Evolutionary conservation across 495 filamentous ascomycete genomes (phyloP), one percentile per base, ranked within the genome.

Genomic region (Trichoderma orchidacearum): DNA sequence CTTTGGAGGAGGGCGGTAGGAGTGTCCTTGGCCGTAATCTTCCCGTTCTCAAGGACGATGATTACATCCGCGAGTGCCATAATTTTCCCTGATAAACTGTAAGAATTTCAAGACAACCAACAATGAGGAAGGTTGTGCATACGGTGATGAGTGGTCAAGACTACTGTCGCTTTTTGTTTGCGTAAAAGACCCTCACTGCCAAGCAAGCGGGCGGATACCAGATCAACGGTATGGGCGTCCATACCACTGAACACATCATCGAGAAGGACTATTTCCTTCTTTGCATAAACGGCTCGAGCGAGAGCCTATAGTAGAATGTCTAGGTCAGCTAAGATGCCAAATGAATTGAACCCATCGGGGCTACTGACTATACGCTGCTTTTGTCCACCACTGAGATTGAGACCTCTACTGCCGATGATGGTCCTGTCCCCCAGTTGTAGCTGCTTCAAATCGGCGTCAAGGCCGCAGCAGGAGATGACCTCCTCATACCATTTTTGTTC

Each of bases 371-470:
- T 71, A 11, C 83, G 70, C 60, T 86, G 83, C 58, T 77, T 80
- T 60, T 88, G 85, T 0, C 85, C 85, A 5, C 82, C 82, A 59
- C 78, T 82, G 12, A 88, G 68, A 4, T 74, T 74, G 48, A 84
- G 72, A 0, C 84, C 85, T 57, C 80, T 79, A 68, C 77, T 83
- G 7, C 83, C 84, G 56, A 85, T 76, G 36, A n/a, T 17, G 2
- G 79, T 86, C 31, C 75, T 65, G 60, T 88, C 81, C 0, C 77
- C 80, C 13, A 70, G 64, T 4, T 79, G 75, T n/a, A 86, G 62
- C 11, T 69, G 59, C 15, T 58, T 65, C 34, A 86, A 63, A 63
- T 86, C 83, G 48, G 74, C 68, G 5, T 71, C 71, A 13, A 90
- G 69, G 51, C 75, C 74, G 62, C 84, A 85, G 17, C 77, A 81